These are phyloP conservation scores for Spathaspora hagerdaliae DNA, from an alignment of 805 yeast species.

Conservation along the genomic window DNA sequence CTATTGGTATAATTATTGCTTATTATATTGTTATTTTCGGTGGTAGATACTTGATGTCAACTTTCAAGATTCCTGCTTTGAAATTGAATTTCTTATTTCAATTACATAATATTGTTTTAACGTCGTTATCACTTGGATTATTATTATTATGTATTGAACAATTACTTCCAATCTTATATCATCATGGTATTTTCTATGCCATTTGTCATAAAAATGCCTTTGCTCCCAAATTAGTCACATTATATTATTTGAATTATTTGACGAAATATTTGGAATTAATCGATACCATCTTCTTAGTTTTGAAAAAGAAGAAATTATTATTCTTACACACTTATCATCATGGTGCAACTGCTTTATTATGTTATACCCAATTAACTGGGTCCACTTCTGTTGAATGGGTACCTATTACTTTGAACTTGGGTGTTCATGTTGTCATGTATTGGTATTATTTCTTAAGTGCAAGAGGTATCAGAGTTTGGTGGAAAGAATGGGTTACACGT, in stretches of 20 bases:
- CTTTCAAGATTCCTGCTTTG: slow-evolving; percentile 54
- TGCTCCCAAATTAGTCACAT: slow-evolving; percentile 76
- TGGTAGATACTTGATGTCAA: slow-evolving; percentile 63
- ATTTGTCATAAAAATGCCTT: slow-evolving; percentile 77
- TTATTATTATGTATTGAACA: slow-evolving; percentile 78
- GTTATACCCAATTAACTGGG: slow-evolving; percentile 91
- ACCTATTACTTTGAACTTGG: slow-evolving; percentile 81
- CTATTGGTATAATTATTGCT: slow-evolving; percentile 39
- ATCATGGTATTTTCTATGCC: slow-evolving; percentile 78
- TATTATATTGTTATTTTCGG: slow-evolving; percentile 51
- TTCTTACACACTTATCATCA: slow-evolving; percentile 96
- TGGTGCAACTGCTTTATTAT: slow-evolving; percentile 94
- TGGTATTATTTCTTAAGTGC: slow-evolving; percentile 94
- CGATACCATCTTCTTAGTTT: slow-evolving; percentile 87
- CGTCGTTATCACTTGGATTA: slow-evolving; percentile 62
- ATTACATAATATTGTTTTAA: slow-evolving; percentile 75
- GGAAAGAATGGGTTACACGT: slow-evolving; percentile 99
- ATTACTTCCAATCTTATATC: slow-evolving; percentile 67
- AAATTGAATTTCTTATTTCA: slow-evolving; percentile 77
- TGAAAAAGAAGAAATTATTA: slow-evolving; percentile 86
- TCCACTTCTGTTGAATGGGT: slow-evolving; percentile 93
- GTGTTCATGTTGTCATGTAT: slow-evolving; percentile 95
- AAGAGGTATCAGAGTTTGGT: slow-evolving; percentile 94
- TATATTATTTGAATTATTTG: slow-evolving; percentile 88
- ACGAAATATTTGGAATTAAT: slow-evolving; percentile 85